Evolutionary conservation across 2,329 filamentous ascomycete genomes (phyloP).

Genomic region (Cytospora mali): DNA sequence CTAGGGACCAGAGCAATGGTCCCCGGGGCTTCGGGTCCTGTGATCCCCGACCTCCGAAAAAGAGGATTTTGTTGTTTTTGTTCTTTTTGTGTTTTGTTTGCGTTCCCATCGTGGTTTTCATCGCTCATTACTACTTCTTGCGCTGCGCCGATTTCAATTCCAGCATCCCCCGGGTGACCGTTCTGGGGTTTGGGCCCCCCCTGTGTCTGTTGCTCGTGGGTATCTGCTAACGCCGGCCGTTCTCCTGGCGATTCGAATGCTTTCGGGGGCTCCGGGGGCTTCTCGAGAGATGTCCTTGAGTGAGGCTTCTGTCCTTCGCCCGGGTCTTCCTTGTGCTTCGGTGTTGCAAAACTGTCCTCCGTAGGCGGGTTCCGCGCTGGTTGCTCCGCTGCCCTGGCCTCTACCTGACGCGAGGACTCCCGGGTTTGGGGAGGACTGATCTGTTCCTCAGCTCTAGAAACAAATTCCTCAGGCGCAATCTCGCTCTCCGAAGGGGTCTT

Average conservation of each 20-base stretch:
- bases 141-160: conserved; percentile 2
- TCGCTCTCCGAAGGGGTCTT: conserved; percentile 43
- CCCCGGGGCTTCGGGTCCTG: conserved; percentile 30
- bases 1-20: conserved; percentile 26
- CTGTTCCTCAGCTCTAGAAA: background rate
- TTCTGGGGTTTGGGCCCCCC: background rate
- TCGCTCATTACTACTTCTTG: conserved; percentile 11
- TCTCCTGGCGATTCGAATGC: conserved; percentile 4
- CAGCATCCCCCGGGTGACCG: conserved; percentile 2
- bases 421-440: background rate
- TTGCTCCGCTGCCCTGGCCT: background rate
- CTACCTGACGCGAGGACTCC: background rate
- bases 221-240: background rate
- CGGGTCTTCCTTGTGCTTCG: background rate
- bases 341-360: background rate
- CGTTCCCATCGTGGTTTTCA: conserved; percentile 11
- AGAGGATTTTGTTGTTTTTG: conserved; percentile 24
- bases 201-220: background rate
- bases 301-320: conserved; percentile 4
- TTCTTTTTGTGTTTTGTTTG: conserved; percentile 1
- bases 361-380: background rate
- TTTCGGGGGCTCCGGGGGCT: conserved; percentile 26
- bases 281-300: background rate
- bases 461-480: conserved; percentile 39
- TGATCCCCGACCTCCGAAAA: conserved; percentile 29